phyloP scores from a whole-genome alignment of 192 early-diverging fungal genomes.

The Chytriomyces hyalinus region DNA sequence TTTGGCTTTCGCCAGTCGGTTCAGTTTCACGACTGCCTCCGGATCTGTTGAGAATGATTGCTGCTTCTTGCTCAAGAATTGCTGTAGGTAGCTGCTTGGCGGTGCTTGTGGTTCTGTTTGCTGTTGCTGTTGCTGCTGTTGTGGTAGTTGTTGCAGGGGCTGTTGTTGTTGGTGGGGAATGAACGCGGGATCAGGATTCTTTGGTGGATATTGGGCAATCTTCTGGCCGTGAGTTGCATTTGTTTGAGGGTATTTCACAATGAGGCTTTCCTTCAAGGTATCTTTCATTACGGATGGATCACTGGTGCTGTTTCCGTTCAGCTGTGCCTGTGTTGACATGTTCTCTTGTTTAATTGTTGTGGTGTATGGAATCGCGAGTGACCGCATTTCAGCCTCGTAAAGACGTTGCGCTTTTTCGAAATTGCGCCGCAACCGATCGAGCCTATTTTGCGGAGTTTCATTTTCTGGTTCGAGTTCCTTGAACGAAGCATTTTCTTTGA shows the following conservation, averaged over 20 bases:
- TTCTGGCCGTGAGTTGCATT: too few relatives aligned
- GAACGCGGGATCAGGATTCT: too few relatives aligned
- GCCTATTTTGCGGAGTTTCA: not conserved
- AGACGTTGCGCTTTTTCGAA: not conserved
- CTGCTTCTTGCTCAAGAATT: constrained; percentile 11
- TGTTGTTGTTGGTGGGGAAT: too few relatives aligned
- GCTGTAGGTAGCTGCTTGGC: not conserved
- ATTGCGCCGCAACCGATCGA: constrained; percentile 1
- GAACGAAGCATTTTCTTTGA: not conserved
- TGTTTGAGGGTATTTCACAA: too few relatives aligned
- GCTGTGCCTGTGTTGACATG: too few relatives aligned
- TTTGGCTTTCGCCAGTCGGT: not conserved
- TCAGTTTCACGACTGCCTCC: not conserved
- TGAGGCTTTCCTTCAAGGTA: too few relatives aligned
- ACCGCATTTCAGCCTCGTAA: constrained; percentile 6
- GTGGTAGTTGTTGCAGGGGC: too few relatives aligned
- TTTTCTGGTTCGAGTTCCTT: not conserved
- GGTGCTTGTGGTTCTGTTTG: too few relatives aligned
- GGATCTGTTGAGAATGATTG: not conserved
- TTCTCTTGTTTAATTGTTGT: not conserved
- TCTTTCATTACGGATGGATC: too few relatives aligned
- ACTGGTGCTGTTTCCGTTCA: too few relatives aligned
- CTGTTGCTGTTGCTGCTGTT: too few relatives aligned
- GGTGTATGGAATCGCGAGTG: not conserved
- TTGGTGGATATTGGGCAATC: too few relatives aligned